Percentiles rank a stretch among this genome's conserved stretches.
Conservation (phyloP, 495 filamentous ascomycete species). For the Saxispiralis lemnorum region DNA sequence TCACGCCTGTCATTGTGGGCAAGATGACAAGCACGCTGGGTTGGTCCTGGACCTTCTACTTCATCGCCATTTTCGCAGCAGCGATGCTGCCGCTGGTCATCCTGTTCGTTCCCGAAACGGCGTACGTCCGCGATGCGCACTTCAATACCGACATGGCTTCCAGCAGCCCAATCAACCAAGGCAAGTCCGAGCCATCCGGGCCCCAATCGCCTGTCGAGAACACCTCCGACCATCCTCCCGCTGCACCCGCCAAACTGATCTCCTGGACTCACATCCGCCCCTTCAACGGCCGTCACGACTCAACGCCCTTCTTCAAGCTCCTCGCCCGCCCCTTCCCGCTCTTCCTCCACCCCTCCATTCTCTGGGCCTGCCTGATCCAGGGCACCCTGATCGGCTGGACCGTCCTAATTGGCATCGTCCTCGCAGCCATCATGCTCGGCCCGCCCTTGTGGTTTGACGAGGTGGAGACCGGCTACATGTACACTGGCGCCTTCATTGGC, state of each 20-base stretch:
- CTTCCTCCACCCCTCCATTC: constrained; percentile 63
- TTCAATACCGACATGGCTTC: constrained; percentile 35
- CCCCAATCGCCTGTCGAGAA: constrained; percentile 4
- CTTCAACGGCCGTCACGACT: constrained; percentile 68
- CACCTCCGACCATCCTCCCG: not conserved
- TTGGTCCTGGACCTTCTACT: constrained; percentile 42
- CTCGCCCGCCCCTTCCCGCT: constrained; percentile 45
- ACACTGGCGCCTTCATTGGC: constrained; percentile 72
- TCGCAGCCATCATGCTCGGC: constrained; percentile 65
- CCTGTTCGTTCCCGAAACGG: constrained; percentile 74
- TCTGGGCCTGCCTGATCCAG: constrained; percentile 85
- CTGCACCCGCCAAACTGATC: constrained; percentile 26
- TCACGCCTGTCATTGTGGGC: constrained; percentile 76
- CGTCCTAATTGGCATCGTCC: constrained; percentile 75
- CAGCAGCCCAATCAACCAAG: not conserved
- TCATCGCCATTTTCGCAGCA: constrained; percentile 29
- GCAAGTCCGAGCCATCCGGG: not conserved
- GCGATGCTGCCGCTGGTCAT: constrained; percentile 29
- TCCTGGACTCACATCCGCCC: constrained; percentile 40
- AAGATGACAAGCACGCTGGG: constrained; percentile 59
- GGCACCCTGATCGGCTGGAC: constrained; percentile 87
- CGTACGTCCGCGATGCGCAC: constrained; percentile 45
- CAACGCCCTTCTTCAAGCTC: constrained; percentile 42
- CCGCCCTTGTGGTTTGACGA: constrained; percentile 69
- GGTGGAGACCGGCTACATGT: constrained; percentile 72